Base-by-base conservation (phyloP, 164 flowering plant species). In the Piper betle region DNA sequence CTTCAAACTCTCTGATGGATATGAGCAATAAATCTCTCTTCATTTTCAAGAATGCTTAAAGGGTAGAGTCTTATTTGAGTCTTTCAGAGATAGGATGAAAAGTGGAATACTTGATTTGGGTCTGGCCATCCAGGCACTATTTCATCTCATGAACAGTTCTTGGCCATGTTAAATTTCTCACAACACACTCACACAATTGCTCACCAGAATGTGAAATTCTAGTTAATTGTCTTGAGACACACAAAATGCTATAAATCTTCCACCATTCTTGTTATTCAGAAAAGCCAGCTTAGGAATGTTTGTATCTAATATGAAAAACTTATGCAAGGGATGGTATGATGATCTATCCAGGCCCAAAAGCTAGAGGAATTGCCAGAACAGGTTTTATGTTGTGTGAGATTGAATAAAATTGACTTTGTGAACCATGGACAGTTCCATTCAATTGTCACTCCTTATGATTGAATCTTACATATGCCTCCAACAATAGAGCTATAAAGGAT, bases 351-450 rank as follows among this genome's bases (percentile, higher is more conserved):
- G 97, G 99, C 95, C 60, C 99, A 93, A 60, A 90, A 85, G 66
- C 87, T 75, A 8, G 95, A 93, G 62, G 97, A 93, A 65, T 75
- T 93, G 39, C 99, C 97, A 5, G 97, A 93, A 76, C 77, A 85
- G 66, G 82, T 85, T 19, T 65, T 93, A 18, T 87, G 97, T 65
- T 84, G 97, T 65, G 71, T 84, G 67, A 78, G 94, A 62, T 66
- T 93, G 72, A 84, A 81, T 81, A 85, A 84, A 75, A 78, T 93
- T 39, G 90, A 86, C 61, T 83, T 91, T 63, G 82, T 82, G 6
- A 75, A 91, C 68, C 77, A 74, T 41, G 99, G 96, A 25, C 97
- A 93, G 64, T 82, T 94, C 53, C 97, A 95, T 0, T 81, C 83
- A 0, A 64, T 93, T 13, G 66, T 90, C 63, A 65, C 82, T 33